phyloP scores from a whole-genome alignment of 208 protist genomes.

The Trypanosoma grayi region DNA sequence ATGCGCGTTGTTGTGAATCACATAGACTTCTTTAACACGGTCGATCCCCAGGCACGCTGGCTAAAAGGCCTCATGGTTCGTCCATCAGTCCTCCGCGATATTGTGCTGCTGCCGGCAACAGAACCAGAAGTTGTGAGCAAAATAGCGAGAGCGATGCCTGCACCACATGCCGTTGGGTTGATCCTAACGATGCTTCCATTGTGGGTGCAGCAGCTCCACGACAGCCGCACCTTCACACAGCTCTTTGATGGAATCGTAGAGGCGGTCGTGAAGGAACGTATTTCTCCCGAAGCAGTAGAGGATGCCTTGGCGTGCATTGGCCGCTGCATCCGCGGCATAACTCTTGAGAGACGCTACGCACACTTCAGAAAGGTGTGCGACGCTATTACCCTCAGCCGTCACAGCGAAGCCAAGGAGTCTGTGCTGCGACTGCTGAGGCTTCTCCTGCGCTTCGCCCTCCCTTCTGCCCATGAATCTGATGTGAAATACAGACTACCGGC shows the following conservation, averaged over 20 bases:
- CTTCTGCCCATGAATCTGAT: constrained; percentile 3
- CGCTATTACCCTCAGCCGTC: neutral
- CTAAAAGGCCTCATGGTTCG: constrained; percentile 32
- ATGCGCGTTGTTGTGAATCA: constrained; percentile 30
- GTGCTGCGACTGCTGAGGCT: constrained; percentile 1
- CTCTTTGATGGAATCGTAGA: constrained; percentile 14
- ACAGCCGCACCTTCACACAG: neutral
- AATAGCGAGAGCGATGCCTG: constrained; percentile 3
- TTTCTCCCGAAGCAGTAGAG: constrained; percentile 1
- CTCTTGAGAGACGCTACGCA: constrained; percentile 1
- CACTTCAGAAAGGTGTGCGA: constrained; percentile 7
- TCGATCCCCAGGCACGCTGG: constrained; percentile 50
- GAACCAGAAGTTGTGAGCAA: constrained; percentile 3
- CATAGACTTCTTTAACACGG: constrained; percentile 13
- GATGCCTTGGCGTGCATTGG: constrained; percentile 13
- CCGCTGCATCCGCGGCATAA: constrained; percentile 11
- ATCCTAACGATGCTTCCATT: constrained; percentile 25
- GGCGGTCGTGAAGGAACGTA: constrained; percentile 1
- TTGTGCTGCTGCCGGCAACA: constrained; percentile 18
- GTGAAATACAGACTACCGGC: constrained; percentile 4
- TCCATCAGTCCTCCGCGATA: constrained; percentile 24
- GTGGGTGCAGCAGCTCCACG: constrained; percentile 6
- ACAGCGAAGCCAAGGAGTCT: neutral
- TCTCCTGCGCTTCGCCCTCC: constrained; percentile 6
- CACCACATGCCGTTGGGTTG: constrained; percentile 11